phyloP scores from a whole-genome alignment of 1,139 yeast genomes.

The Insectozyma bohioensis region DNA sequence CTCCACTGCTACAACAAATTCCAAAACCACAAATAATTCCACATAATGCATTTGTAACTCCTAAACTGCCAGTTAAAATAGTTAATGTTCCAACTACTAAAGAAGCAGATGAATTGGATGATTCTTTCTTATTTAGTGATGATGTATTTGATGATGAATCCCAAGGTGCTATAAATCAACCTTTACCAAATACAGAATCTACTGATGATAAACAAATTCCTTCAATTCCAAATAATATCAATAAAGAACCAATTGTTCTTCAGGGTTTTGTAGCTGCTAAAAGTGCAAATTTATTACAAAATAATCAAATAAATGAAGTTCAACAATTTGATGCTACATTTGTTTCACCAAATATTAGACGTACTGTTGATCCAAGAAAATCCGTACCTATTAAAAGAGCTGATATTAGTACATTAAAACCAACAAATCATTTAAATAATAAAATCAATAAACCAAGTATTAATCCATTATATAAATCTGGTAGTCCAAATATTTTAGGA shows the following conservation, averaged over 20 bases:
- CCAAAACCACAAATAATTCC: constrained; percentile 10
- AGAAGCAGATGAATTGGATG: constrained; percentile 47
- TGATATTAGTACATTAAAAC: constrained; percentile 23
- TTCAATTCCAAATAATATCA: neutral
- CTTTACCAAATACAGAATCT: too few relatives aligned
- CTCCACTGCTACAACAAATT: constrained; percentile 1
- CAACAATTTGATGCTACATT: constrained; percentile 50
- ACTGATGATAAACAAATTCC: too few relatives aligned
- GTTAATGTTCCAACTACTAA: constrained; percentile 26
- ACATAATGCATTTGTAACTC: constrained; percentile 14
- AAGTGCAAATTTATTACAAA: constrained; percentile 52
- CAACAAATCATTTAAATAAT: constrained; percentile 11
- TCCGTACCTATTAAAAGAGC: constrained; percentile 57
- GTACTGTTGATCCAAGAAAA: constrained; percentile 58
- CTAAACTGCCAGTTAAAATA: constrained; percentile 13
- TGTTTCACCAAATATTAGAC: constrained; percentile 49
- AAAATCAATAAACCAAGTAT: constrained; percentile 9
- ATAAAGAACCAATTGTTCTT: constrained; percentile 2
- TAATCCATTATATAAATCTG: constrained; percentile 10
- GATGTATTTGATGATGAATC: constrained; percentile 36
- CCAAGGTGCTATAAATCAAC: constrained; percentile 7
- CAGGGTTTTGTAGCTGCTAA: constrained; percentile 57
- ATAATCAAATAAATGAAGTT: constrained; percentile 35
- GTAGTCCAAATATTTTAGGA: constrained; percentile 10
- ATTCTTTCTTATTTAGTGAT: constrained; percentile 67